Conservation (phyloP, 164 flowering plant species). For the Dillenia turbinata region DNA sequence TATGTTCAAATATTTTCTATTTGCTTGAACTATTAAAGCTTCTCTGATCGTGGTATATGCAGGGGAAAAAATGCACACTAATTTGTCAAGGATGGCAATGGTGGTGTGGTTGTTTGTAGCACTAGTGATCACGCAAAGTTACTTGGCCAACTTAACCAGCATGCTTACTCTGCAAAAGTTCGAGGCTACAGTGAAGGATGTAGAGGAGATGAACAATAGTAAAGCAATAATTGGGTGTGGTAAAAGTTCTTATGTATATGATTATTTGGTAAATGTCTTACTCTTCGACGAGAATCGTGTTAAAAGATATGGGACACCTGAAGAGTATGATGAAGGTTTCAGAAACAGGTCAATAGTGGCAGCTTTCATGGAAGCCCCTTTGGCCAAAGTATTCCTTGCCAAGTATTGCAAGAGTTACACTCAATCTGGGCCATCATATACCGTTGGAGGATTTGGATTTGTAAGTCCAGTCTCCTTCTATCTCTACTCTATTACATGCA, state of each 20-base stretch:
- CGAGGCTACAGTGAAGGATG: slow-evolving; percentile 7
- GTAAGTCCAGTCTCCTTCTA: neutral
- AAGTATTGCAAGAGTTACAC: slow-evolving; percentile 4
- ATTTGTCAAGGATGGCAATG: neutral
- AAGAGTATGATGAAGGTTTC: slow-evolving; percentile 17
- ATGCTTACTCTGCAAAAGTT: slow-evolving; percentile 20
- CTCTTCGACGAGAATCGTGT: slow-evolving; percentile 5
- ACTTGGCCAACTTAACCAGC: slow-evolving; percentile 27
- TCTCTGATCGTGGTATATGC: neutral
- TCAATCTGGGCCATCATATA: neutral
- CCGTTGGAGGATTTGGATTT: slow-evolving; percentile 7
- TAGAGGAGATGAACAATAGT: slow-evolving; percentile 6
- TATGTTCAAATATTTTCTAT: no score
- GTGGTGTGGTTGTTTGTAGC: slow-evolving; percentile 29
- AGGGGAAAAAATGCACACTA: neutral
- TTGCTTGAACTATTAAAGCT: no score
- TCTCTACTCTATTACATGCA: neutral
- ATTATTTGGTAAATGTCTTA: slow-evolving; percentile 15
- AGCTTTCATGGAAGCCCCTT: slow-evolving; percentile 21
- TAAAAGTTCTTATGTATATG: slow-evolving; percentile 8
- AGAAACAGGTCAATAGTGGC: slow-evolving; percentile 18
- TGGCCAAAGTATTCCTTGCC: slow-evolving; percentile 21
- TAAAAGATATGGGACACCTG: neutral
- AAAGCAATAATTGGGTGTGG: slow-evolving; percentile 17
- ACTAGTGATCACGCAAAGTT: slow-evolving; percentile 22